A percentile compares a stretch with the other conserved stretches of the same genome.
phyloP scores from a whole-genome alignment of 2,329 filamentous ascomycete species.

The Fusarium equiseti region DNA sequence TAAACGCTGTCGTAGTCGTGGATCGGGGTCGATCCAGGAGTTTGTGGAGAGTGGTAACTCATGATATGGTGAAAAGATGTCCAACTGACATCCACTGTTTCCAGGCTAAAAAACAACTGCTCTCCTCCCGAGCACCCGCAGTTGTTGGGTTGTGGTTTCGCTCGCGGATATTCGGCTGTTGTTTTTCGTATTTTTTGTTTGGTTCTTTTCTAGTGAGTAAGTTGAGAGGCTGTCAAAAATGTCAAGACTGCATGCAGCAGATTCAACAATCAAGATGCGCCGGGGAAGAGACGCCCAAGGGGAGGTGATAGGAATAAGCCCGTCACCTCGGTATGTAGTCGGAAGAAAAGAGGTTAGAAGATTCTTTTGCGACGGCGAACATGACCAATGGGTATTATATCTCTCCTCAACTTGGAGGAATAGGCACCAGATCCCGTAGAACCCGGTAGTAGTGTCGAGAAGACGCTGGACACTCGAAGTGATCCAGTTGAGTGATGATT shows the following conservation, averaged over 20 bases:
- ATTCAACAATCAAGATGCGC: slow-evolving; percentile 42
- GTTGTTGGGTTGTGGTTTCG: slow-evolving; percentile 30
- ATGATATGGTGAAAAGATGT: slow-evolving; percentile 54
- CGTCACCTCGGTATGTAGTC: slow-evolving; percentile 73
- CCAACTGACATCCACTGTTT: slow-evolving; percentile 49
- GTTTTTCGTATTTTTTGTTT: slow-evolving; percentile 53
- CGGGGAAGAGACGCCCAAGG: slow-evolving; percentile 56
- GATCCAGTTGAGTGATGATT: slow-evolving; percentile 41
- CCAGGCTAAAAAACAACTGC: slow-evolving; percentile 41
- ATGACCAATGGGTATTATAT: slow-evolving; percentile 58
- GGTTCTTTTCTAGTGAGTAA: slow-evolving; percentile 37
- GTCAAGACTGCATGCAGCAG: slow-evolving; percentile 44
- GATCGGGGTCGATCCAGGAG: slow-evolving; percentile 61
- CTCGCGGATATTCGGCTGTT: slow-evolving; percentile 16
- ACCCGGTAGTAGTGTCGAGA: slow-evolving; percentile 46
- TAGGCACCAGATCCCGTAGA: slow-evolving; percentile 49
- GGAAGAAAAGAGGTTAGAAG: slow-evolving; percentile 67
- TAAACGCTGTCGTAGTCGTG: slow-evolving; percentile 63
- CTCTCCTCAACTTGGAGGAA: slow-evolving; percentile 52
- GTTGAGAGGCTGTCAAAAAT: slow-evolving; percentile 26
- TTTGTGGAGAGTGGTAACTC: slow-evolving; percentile 57
- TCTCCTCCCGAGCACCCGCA: slow-evolving; percentile 48
- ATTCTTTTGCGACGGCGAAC: slow-evolving; percentile 68
- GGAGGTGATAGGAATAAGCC: slow-evolving; percentile 60
- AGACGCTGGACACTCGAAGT: slow-evolving; percentile 48